Base-by-base conservation (phyloP, 805 yeast species). In the Ascoidea tarda region DNA sequence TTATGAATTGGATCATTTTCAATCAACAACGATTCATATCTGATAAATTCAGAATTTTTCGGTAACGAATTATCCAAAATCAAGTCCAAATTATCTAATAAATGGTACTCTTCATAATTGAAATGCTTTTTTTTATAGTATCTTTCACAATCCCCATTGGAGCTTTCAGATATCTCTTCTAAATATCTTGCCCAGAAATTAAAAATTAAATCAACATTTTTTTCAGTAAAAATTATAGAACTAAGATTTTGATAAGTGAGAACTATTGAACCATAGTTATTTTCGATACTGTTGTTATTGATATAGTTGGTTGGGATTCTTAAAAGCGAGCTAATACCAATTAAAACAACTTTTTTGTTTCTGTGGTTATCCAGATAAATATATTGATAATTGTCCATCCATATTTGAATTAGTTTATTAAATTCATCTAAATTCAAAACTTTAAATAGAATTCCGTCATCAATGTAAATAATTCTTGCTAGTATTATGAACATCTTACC, bases 81-180 rank as follows among this genome's bases (percentile, higher is more conserved):
- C 59, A 28, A 59, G 58, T 48, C 54, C 31, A 38, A 46, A 46
- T 60, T n/a, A 56, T 59, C 5, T 53, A 12, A 49, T 57, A 48
- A 8, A 47, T 58, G 61, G 14, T 54, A 61, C 10, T 53, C 38
- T n/a, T 55, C 55, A n/a, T 53, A 59, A 14, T 55, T 59, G 1
- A 46, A 10, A 46, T 46, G 47, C n/a, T 14, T n/a, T n/a, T 73
- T 69, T 14, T 68, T 64, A 58, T 78, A 81, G 57, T 78, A 79
- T 32, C 66, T 69, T 33, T 69, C 73, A 58, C 81, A 75, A 58
- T 82, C 85, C 4, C 87, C 88, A 38, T 64, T 62, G 3, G 60
- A 63, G 8, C 64, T 56, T 62, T 90, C 97, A 53, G 81, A 77
- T 12, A 84, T 73, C 61, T 88, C 96, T 59, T 90, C 96, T 50